A percentile compares a stretch with the other conserved stretches of the same genome.
These are phyloP conservation scores for Luffa acutangula DNA, from an alignment of 306 rosid species.

Conservation along the genomic window DNA sequence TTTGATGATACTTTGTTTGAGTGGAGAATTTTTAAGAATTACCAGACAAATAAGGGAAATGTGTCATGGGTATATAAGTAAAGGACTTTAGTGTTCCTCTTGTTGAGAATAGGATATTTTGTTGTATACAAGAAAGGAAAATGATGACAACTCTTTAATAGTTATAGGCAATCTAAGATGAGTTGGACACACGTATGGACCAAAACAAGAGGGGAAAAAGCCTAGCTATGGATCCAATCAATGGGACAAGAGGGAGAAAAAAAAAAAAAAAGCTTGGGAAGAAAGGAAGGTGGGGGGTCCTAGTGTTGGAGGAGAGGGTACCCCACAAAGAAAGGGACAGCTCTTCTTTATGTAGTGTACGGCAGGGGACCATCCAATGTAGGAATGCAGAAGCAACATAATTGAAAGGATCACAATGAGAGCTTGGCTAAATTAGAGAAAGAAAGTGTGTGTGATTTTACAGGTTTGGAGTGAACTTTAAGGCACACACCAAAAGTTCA, in stretches of 20 bases:
- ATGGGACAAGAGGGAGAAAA: background rate
- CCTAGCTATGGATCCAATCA: background rate
- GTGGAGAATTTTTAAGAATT: too few species aligned
- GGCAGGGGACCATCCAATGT: constrained; percentile 4
- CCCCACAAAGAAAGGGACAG: constrained; percentile 8
- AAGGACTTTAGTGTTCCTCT: background rate
- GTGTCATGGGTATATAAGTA: too few species aligned
- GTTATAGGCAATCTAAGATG: background rate
- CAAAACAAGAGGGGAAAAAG: background rate
- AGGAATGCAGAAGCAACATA: background rate
- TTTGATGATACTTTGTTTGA: too few species aligned
- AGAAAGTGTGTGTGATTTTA: background rate
- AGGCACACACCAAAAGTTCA: constrained; percentile 26
- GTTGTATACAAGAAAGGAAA: too few species aligned
- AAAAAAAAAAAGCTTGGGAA: background rate
- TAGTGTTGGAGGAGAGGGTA: background rate
- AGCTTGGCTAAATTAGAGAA: background rate
- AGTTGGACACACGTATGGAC: background rate
- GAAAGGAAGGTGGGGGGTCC: background rate
- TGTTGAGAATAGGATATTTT: too few species aligned
- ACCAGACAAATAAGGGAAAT: too few species aligned
- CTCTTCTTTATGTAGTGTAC: constrained; percentile 11
- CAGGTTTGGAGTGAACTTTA: constrained; percentile 3
- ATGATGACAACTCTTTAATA: too few species aligned
- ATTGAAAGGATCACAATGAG: background rate